Evolutionary conservation across 768 basidiomycete species (phyloP), one percentile per base, ranked within the genome.

Genomic region (Coprinellus aureogranulatus): DNA sequence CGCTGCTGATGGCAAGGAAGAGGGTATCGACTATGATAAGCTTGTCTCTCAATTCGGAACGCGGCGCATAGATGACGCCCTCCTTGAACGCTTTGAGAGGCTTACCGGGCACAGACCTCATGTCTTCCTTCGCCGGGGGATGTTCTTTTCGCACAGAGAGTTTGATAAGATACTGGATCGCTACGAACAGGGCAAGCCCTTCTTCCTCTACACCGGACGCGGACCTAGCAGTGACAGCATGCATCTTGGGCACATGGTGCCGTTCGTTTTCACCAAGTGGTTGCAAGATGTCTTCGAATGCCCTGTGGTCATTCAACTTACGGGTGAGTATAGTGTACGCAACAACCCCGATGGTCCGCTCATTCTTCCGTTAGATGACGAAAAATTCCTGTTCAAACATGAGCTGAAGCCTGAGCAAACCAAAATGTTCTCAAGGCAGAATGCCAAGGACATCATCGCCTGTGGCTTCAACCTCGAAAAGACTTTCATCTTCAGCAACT

Each of bases 91-190:
- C 27, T 99, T 99, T 65, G 94, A 98, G 75, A 84, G 81, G 47
- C 72, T 98, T 53, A 98, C 97, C 9, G 96, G 96, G 3, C 81
- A 84, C 55, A 85, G 80, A 58, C 94, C 97, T 10, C 96, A 99
- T 73, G 77, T 91, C 14, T 81, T 98, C 53, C 77, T 99, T 50
- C 81, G 96, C 37, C 80, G 96, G 56, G 94, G 93, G 16, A 92
- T 90, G 84, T 99, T 98, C 78, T 99, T 98, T 75, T 98, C 95
- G 18, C 97, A 99, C 75, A 87, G 96, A 53, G 97, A 99, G 54
- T 87, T 99, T 64, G 89, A 94, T 74, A 84, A 85, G 64, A 97
- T 99, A 54, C 76, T 99, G 58, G 94, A 97, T 72, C 88, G 94
- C 60, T 98, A 91, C 71, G 96, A 98, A 72, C 89, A 96, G 67